Evolutionary conservation across 495 filamentous ascomycete species (phyloP), one percentile per base, ranked within the genome.

Genomic region (Apodospora peruviana): DNA sequence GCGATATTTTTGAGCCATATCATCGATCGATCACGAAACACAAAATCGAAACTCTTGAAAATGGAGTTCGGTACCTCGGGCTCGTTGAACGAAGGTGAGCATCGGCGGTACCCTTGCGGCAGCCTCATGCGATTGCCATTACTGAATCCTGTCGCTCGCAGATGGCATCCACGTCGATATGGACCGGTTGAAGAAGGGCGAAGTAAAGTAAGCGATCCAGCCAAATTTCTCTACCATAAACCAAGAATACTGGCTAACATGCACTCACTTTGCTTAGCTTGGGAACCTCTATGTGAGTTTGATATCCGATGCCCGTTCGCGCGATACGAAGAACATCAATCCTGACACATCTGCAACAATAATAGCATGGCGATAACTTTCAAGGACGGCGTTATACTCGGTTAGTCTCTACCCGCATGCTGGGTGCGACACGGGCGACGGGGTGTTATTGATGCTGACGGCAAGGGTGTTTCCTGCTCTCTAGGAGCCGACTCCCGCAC

Each of bases 131-230:
- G 12, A 18, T 2, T 14, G 14, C 44, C 19, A 37, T 25, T 40
- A 43, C 53, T 62, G 34, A 56, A 24, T 17, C 20, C 55, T 59
- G 53, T 55, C 43, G 41, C 39, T 45, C 23, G 24, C 60, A 98
- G 93, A 98, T 91, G 93, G 93, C 63, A 96, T 98, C 64, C 93
- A 98, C 69, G 73, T 98, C 45, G 93, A 98, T 64, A 97, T 98
- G 93, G 86, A 96, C 56, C 86, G 91, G 58, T 53, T 69, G 59
- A 72, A 71, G 64, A 69, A 71, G 58, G 69, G 68, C 29, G 67
- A 71, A 56, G 65, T 69, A 64, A 96, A 97, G 90, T 95, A 77
- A 71, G 86, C 25, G 11, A n/a, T 36, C 43, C 25, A 24, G 4
- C 34, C 17, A n/a, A 0, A 5, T 5, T 8, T 35, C 7, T 19